A percentile compares a stretch with the other conserved stretches of the same genome.
Evolutionary conservation across 2,329 filamentous ascomycete genomes (phyloP).

Genomic region (Diaporthe sp.): DNA sequence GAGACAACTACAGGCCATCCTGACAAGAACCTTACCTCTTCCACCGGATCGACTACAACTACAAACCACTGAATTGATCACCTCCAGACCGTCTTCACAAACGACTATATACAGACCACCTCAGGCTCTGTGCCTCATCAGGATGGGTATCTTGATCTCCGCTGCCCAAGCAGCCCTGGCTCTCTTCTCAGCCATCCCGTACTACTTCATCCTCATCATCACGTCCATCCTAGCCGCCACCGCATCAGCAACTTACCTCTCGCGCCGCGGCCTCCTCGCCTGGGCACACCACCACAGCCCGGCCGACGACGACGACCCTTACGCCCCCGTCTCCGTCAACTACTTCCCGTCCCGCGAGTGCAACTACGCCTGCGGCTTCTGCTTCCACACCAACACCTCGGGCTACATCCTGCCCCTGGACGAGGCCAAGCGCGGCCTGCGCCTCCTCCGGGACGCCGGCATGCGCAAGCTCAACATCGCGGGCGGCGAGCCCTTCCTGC

Average conservation of each 20-base stretch:
- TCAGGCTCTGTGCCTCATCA: not conserved
- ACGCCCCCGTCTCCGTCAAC: conserved; percentile 43
- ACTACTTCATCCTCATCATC: not conserved
- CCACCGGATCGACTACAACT: not conserved
- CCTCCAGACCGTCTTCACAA: not conserved
- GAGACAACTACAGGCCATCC: not conserved
- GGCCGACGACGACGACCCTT: not conserved
- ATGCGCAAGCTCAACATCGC: conserved; percentile 42
- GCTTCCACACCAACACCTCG: conserved; percentile 68
- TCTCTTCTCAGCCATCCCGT: not conserved
- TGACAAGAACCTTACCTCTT: too few species aligned
- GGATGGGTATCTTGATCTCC: not conserved
- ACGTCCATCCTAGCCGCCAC: not conserved
- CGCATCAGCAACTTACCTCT: not conserved
- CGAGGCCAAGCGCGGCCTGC: conserved; percentile 60
- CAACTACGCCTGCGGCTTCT: conserved; percentile 61
- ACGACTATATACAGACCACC: not conserved
- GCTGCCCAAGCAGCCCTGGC: not conserved
- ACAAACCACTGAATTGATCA: not conserved
- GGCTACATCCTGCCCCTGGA: conserved; percentile 58
- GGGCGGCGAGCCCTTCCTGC: conserved; percentile 56
- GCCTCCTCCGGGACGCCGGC: conserved; percentile 60
- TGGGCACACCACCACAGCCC: too few species aligned
- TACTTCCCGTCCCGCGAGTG: conserved; percentile 43
- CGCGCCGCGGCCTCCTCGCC: not conserved